Percentiles rank a stretch among this genome's conserved stretches.
Evolutionary conservation across 2,329 filamentous ascomycete genomes (phyloP).

Genomic region (Anthostomella pinea): DNA sequence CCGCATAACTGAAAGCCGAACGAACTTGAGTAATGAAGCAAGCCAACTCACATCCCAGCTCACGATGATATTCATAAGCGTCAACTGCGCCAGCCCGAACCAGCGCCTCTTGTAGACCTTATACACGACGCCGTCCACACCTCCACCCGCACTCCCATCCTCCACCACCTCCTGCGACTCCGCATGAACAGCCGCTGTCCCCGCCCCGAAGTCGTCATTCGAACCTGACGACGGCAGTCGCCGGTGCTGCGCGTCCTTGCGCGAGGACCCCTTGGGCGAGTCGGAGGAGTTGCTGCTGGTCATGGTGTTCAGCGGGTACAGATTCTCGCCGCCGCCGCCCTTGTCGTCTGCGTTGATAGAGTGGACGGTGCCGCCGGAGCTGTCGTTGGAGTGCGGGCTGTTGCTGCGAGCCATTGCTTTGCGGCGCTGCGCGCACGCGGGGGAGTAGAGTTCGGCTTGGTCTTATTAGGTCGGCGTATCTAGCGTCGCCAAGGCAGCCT

Average conservation of each 20-base stretch:
- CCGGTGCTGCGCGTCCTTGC: slow-evolving; percentile 15
- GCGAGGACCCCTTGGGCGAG: not conserved
- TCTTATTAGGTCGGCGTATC: too few relatives aligned
- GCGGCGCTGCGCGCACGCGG: too few relatives aligned
- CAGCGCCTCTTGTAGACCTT: slow-evolving; percentile 75
- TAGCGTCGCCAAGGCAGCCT: too few relatives aligned
- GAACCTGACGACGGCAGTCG: slow-evolving; percentile 21
- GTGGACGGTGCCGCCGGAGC: too few relatives aligned
- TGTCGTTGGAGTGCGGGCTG: too few relatives aligned
- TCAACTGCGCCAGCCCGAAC: slow-evolving; percentile 81
- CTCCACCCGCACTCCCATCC: slow-evolving; percentile 12
- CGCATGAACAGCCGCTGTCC: too few relatives aligned
- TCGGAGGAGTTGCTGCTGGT: slow-evolving; percentile 4
- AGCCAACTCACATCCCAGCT: slow-evolving; percentile 84
- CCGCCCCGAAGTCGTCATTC: slow-evolving; percentile 15
- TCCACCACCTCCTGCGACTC: slow-evolving; percentile 12
- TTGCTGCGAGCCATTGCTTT: too few relatives aligned
- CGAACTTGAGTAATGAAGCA: slow-evolving; percentile 1
- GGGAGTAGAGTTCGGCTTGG: too few relatives aligned
- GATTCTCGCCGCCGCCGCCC: slow-evolving; percentile 17
- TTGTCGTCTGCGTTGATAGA: slow-evolving; percentile 19
- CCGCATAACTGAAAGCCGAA: slow-evolving; percentile 1
- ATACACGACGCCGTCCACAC: slow-evolving; percentile 20
- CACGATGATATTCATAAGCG: slow-evolving; percentile 85
- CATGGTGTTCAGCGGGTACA: slow-evolving; percentile 21